Conservation (phyloP, 345 rosid species). For the Linum trigynum region DNA sequence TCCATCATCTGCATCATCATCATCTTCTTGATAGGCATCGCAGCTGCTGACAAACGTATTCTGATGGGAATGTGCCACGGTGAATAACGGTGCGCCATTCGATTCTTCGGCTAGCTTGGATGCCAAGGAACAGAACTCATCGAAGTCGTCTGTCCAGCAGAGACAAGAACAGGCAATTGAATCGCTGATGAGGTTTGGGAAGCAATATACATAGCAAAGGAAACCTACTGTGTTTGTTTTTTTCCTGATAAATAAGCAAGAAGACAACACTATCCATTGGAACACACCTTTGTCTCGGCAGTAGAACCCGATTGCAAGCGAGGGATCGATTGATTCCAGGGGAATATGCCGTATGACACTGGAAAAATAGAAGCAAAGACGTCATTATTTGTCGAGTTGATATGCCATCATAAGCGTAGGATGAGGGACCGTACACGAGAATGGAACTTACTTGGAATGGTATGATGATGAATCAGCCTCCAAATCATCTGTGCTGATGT, state of each 20-base stretch:
- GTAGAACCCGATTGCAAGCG: constrained; percentile 85
- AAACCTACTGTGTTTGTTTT: no score
- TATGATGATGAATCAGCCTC: constrained; percentile 82
- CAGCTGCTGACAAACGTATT: neutral
- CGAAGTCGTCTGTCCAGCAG: constrained; percentile 55
- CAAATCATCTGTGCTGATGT: constrained; percentile 36
- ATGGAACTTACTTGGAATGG: constrained; percentile 57
- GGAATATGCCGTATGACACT: constrained; percentile 56
- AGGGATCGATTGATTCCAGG: constrained; percentile 70
- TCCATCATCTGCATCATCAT: neutral
- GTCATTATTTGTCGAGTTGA: neutral
- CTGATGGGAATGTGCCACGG: constrained; percentile 24
- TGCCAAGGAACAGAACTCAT: constrained; percentile 64
- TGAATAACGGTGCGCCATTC: constrained; percentile 79
- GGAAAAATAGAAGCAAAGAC: constrained; percentile 13
- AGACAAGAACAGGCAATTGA: neutral
- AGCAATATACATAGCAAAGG: no score
- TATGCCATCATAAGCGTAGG: neutral
- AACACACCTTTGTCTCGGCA: constrained; percentile 71
- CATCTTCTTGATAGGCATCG: neutral
- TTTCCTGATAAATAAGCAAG: neutral
- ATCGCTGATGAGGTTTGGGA: neutral
- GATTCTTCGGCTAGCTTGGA: constrained; percentile 68
- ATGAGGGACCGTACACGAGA: neutral
- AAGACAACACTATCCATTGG: neutral